phyloP scores from a whole-genome alignment of 129 eudicot species.

The Gnaphalium uliginosum region DNA sequence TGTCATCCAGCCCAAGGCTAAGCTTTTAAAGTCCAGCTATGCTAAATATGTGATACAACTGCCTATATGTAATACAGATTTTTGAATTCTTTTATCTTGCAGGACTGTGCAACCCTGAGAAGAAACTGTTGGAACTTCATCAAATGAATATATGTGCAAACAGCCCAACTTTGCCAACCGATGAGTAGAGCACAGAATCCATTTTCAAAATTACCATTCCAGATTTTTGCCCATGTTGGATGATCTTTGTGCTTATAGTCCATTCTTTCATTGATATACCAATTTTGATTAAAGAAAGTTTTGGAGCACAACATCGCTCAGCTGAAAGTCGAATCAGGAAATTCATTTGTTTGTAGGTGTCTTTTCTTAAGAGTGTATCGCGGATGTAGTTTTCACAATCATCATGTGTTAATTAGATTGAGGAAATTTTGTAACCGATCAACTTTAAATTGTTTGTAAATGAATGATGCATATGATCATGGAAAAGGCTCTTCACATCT shows the following conservation, averaged over 20 bases:
- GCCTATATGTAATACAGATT: not conserved
- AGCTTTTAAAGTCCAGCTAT: not conserved
- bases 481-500: not conserved
- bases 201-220: not conserved
- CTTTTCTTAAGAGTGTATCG: conserved; percentile 7
- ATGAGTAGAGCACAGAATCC: conserved; percentile 40
- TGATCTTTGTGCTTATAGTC: conserved; percentile 4
- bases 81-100: conserved; percentile 4
- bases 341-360: not conserved
- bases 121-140: conserved; percentile 88
- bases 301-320: conserved; percentile 7
- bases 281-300: conserved; percentile 15
- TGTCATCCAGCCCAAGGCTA: not conserved
- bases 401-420: conserved; percentile 15
- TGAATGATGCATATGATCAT: not conserved
- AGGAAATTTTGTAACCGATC: not conserved
- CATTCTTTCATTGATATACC: conserved; percentile 17
- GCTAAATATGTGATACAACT: conserved; percentile 1
- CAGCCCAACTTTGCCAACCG: conserved; percentile 63
- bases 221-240: not conserved
- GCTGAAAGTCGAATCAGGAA: not conserved
- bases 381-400: conserved; percentile 10
- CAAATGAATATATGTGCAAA: conserved; percentile 59
- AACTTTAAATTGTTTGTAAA: not conserved
- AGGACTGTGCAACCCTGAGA: conserved; percentile 95